Conservation (phyloP, 495 filamentous ascomycete species). For the Neurospora discreta region DNA sequence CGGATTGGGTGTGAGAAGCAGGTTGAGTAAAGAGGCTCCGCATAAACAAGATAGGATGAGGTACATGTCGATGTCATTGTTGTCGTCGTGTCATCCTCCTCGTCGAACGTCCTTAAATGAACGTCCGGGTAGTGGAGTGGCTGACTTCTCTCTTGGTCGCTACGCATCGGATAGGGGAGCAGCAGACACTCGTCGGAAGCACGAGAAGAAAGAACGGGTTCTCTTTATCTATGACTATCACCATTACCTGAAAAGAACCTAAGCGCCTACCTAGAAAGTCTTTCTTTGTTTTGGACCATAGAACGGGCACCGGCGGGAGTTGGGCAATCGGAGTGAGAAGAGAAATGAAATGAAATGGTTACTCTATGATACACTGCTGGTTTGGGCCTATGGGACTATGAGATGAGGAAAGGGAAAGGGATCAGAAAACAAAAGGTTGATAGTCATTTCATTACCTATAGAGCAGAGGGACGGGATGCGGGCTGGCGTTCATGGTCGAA, state of each 20-base stretch:
- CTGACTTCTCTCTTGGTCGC: neutral
- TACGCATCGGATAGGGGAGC: neutral
- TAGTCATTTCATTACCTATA: neutral
- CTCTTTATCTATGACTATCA: neutral
- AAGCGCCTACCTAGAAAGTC: neutral
- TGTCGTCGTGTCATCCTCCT: neutral
- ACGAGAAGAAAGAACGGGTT: neutral
- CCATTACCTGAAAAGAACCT: neutral
- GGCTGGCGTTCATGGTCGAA: neutral
- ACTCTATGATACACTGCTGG: neutral
- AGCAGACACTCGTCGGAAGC: neutral
- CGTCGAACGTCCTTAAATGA: neutral
- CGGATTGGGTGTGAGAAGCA: constrained; percentile 67
- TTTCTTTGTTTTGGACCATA: neutral
- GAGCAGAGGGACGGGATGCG: neutral
- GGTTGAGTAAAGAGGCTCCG: constrained; percentile 27
- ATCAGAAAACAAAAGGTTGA: neutral
- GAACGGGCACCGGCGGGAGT: neutral
- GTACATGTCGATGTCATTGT: neutral
- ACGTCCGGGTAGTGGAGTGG: neutral
- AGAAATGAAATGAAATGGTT: neutral
- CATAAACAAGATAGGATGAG: neutral
- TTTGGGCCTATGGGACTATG: neutral
- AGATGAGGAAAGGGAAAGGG: neutral
- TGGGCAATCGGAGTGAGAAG: neutral